phyloP scores from a whole-genome alignment of 305 asterid species.

The Fraxinus floribunda region DNA sequence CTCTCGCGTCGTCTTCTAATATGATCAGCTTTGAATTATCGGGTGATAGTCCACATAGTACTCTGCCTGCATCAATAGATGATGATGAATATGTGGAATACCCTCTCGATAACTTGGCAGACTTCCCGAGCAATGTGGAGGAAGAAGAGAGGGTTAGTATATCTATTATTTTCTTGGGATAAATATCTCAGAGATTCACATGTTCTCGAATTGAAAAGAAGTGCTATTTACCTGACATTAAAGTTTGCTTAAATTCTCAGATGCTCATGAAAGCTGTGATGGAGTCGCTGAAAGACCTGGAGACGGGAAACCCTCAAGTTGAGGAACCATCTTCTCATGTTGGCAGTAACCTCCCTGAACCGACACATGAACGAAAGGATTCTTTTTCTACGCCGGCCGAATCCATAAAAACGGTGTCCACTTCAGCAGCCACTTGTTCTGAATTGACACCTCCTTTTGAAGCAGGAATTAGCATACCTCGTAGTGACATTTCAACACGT shows the following conservation, averaged over 20 bases:
- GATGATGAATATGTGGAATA: constrained; percentile 83
- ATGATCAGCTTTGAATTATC: constrained; percentile 80
- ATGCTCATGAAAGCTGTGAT: constrained; percentile 81
- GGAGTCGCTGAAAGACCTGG: constrained; percentile 70
- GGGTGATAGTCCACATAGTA: constrained; percentile 48
- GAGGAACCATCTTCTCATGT: constrained; percentile 36
- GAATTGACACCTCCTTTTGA: constrained; percentile 21
- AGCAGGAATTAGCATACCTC: constrained; percentile 24
- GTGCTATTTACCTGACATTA: neutral
- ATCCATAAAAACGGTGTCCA: constrained; percentile 24
- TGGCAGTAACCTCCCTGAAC: constrained; percentile 32
- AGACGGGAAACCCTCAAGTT: constrained; percentile 26
- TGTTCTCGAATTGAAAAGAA: neutral
- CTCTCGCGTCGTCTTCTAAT: constrained; percentile 68
- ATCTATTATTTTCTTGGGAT: neutral
- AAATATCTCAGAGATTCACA: neutral
- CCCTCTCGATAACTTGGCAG: constrained; percentile 58
- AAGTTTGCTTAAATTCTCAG: constrained; percentile 38
- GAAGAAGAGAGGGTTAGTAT: constrained; percentile 79
- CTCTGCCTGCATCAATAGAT: constrained; percentile 50
- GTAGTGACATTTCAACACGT: constrained; percentile 14
- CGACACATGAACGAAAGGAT: constrained; percentile 30
- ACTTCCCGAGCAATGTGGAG: constrained; percentile 74
- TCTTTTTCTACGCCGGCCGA: constrained; percentile 13
- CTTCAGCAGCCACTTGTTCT: constrained; percentile 27